Conservation (phyloP, 2,329 filamentous ascomycete genomes). For the Leptographium radiaticola region DNA sequence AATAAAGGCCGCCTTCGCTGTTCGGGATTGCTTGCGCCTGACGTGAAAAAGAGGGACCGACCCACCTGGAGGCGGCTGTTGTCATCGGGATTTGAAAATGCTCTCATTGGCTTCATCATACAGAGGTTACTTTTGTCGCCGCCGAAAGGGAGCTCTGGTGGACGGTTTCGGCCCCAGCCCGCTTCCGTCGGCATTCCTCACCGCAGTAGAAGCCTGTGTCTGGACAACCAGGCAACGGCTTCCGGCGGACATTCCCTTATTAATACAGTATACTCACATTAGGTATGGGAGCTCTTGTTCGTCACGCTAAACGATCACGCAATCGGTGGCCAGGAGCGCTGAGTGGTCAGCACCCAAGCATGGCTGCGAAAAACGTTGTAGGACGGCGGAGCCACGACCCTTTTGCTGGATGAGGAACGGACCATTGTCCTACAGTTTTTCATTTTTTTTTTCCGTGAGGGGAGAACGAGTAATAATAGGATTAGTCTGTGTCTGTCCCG, state of each 20-base stretch:
- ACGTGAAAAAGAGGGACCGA: not conserved
- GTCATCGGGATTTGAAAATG: conserved; percentile 4
- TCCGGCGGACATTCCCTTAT: not conserved
- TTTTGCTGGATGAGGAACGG: not conserved
- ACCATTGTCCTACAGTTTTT: too few relatives aligned
- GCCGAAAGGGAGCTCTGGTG: not conserved
- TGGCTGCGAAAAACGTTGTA: not conserved
- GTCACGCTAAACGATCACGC: conserved; percentile 20
- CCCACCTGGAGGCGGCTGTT: not conserved
- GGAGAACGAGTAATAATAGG: not conserved
- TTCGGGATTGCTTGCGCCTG: not conserved
- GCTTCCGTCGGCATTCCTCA: not conserved
- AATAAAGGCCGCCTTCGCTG: not conserved
- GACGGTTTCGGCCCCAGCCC: not conserved
- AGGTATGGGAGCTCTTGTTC: conserved; percentile 3
- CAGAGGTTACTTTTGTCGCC: not conserved
- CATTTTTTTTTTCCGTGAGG: not conserved
- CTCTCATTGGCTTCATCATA: not conserved
- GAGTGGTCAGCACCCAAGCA: conserved; percentile 5
- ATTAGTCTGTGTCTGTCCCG: not conserved
- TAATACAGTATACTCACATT: not conserved
- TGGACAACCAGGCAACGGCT: not conserved
- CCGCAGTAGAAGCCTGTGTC: not conserved
- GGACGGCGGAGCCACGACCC: too few relatives aligned
- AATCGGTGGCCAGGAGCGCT: conserved; percentile 13